Conservation (phyloP, 805 yeast genomes). For the Metschnikowia proteae region DNA sequence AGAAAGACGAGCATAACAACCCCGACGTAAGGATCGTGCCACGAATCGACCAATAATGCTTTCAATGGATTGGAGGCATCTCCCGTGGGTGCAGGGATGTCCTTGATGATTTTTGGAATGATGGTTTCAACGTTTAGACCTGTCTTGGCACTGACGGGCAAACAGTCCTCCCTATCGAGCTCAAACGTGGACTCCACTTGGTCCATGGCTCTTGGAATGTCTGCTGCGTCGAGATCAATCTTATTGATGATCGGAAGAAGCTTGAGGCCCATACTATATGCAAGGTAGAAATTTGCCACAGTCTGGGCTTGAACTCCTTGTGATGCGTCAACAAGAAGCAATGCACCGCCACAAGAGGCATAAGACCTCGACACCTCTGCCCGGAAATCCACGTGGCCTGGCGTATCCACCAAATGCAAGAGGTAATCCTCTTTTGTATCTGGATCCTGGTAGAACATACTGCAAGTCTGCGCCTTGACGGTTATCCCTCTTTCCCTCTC, state of each 20-base stretch:
- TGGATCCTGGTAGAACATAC: constrained; percentile 72
- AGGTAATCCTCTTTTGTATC: constrained; percentile 69
- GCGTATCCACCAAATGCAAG: constrained; percentile 90
- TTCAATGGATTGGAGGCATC: constrained; percentile 49
- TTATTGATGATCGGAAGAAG: constrained; percentile 89
- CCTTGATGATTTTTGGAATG: constrained; percentile 77
- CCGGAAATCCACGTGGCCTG: constrained; percentile 96
- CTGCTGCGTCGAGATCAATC: constrained; percentile 85
- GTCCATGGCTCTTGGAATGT: constrained; percentile 71
- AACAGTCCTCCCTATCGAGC: constrained; percentile 64
- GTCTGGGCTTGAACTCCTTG: constrained; percentile 98
- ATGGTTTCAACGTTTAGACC: constrained; percentile 75
- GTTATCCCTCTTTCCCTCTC: constrained; percentile 96
- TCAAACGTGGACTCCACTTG: constrained; percentile 87
- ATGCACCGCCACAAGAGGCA: constrained; percentile 95
- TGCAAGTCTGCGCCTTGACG: constrained; percentile 93
- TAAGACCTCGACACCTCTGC: constrained; percentile 91
- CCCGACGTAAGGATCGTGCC: constrained; percentile 94
- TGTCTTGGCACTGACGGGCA: constrained; percentile 88
- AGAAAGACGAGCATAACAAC: constrained; percentile 81
- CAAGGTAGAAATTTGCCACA: constrained; percentile 92
- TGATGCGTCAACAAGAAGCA: constrained; percentile 85
- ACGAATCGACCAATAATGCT: constrained; percentile 88
- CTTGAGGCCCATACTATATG: constrained; percentile 77
- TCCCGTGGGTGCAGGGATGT: constrained; percentile 79